These are phyloP conservation scores for Microsporum audouinii DNA, from an alignment of 2,329 filamentous ascomycete genomes.

Conservation along the genomic window DNA sequence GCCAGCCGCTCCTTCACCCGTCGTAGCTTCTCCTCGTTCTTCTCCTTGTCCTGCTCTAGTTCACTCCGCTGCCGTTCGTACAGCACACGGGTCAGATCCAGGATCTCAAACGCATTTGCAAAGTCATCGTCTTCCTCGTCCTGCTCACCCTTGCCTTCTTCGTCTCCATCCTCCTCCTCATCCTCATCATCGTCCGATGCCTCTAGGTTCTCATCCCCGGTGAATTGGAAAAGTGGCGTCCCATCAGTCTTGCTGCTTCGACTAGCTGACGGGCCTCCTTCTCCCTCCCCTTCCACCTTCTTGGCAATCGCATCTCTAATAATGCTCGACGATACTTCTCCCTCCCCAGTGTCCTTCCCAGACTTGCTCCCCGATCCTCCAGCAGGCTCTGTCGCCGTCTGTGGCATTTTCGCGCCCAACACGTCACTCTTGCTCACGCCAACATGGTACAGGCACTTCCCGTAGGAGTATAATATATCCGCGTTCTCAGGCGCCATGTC, in stretches of 20 bases:
- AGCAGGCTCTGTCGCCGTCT: constrained; percentile 44
- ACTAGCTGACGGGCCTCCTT: background rate
- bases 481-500: constrained; percentile 85
- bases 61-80: constrained; percentile 46
- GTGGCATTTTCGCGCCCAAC: constrained; percentile 64
- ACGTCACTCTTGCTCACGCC: constrained; percentile 92
- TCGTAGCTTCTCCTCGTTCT: constrained; percentile 26
- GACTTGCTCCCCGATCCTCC: background rate
- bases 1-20: constrained; percentile 75
- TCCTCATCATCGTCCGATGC: constrained; percentile 63
- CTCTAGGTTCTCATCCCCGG: constrained; percentile 86
- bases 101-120: constrained; percentile 51
- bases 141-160: constrained; percentile 33
- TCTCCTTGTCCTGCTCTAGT: constrained; percentile 36
- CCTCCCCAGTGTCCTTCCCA: constrained; percentile 28
- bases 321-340: background rate
- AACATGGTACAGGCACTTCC: constrained; percentile 84
- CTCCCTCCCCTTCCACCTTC: background rate
- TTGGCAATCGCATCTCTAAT: constrained; percentile 14
- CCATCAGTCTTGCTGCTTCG: constrained; percentile 12
- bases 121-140: constrained; percentile 53
- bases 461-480: constrained; percentile 88
- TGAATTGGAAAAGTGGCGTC: constrained; percentile 71
- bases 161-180: constrained; percentile 39
- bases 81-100: constrained; percentile 51